phyloP scores from a whole-genome alignment of 2,329 filamentous ascomycete genomes.

The Pseudocercospora ulei region DNA sequence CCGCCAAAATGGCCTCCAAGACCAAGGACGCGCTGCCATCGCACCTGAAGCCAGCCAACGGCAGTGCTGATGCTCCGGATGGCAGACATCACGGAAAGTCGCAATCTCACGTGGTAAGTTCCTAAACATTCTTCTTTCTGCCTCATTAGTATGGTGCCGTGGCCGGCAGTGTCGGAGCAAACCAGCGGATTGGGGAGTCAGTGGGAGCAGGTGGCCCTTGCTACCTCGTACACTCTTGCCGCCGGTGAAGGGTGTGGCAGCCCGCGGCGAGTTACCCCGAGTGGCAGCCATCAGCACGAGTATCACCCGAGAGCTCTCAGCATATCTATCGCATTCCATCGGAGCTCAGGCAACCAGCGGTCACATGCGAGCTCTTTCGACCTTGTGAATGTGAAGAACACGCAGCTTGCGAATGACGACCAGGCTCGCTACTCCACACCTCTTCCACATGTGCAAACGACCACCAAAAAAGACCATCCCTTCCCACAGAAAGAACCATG shows the following conservation, averaged over 20 bases:
- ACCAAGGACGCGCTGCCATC: constrained; percentile 69
- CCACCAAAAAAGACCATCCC: background rate
- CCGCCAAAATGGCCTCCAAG: constrained; percentile 39
- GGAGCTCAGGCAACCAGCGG: background rate
- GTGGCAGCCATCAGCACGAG: background rate
- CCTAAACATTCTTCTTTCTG: constrained; percentile 1
- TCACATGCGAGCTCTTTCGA: background rate
- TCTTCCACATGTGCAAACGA: too few species aligned
- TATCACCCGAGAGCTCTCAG: constrained; percentile 4
- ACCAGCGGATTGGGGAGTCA: background rate
- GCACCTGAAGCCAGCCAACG: constrained; percentile 61
- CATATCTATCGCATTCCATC: background rate
- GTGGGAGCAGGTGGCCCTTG: background rate
- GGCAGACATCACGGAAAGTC: constrained; percentile 70
- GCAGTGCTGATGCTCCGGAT: constrained; percentile 36
- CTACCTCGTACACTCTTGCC: background rate
- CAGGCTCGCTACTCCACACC: too few species aligned
- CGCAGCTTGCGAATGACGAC: background rate
- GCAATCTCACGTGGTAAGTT: constrained; percentile 72
- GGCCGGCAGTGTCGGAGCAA: constrained; percentile 11
- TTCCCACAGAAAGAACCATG: background rate
- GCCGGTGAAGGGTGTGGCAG: background rate
- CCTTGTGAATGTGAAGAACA: background rate
- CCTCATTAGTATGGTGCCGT: background rate
- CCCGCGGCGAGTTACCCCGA: background rate